phyloP scores from a whole-genome alignment of 805 yeast species.

The Groenewaldozyma tartarivorans region DNA sequence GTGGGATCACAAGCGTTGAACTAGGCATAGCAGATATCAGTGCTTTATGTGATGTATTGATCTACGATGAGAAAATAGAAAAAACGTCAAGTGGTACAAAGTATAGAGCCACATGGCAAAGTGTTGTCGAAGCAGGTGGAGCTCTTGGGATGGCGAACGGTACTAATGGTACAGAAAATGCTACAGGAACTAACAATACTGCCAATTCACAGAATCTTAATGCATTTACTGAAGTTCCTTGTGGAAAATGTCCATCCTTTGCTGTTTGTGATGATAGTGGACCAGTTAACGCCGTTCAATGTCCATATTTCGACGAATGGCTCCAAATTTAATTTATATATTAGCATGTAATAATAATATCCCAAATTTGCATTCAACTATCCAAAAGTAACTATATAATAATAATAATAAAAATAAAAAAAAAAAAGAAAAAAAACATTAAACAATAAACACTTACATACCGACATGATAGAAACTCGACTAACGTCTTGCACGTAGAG shows the following conservation, averaged over 20 bases:
- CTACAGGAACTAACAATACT: conserved; percentile 8
- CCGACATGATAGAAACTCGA: not conserved
- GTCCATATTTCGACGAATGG: conserved; percentile 28
- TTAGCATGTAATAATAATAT: not conserved
- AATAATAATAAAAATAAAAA: not conserved
- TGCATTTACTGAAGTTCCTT: conserved; percentile 25
- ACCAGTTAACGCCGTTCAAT: conserved; percentile 25
- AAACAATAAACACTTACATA: not conserved
- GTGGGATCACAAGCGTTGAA: conserved; percentile 76
- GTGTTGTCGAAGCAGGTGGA: conserved; percentile 62
- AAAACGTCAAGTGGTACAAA: conserved; percentile 46
- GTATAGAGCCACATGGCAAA: conserved; percentile 77
- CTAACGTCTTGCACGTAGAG: conserved; percentile 16
- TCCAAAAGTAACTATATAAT: not conserved
- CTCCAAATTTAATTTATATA: conserved; percentile 5
- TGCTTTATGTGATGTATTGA: conserved; percentile 77
- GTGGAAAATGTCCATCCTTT: conserved; percentile 25
- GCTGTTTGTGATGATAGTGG: conserved; percentile 22
- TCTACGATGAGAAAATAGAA: conserved; percentile 80
- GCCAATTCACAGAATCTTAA: conserved; percentile 12
- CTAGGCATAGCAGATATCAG: conserved; percentile 64
- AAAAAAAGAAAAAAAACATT: not conserved
- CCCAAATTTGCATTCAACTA: not conserved
- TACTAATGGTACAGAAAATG: conserved; percentile 7
- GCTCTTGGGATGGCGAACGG: conserved; percentile 1